Evolutionary conservation across 805 yeast genomes (phyloP).

Genomic region (Groenewaldozyma tartarivorans): DNA sequence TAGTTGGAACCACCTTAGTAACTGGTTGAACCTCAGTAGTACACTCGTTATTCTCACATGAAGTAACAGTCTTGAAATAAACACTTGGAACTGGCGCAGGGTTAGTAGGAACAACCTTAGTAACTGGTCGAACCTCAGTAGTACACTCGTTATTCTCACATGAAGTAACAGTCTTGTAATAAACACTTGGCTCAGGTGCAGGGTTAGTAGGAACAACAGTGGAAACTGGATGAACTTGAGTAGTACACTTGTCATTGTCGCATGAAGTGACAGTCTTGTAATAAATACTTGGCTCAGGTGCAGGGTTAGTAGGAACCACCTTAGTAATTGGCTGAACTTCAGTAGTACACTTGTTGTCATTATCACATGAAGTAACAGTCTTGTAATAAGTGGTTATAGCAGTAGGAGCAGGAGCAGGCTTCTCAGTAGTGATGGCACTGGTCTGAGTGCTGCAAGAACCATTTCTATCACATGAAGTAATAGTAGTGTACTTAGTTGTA

Average conservation of each 20-base stretch:
- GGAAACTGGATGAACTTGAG: too few relatives aligned
- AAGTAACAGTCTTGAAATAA: neutral
- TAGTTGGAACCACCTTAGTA: neutral
- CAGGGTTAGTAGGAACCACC: neutral
- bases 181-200: neutral
- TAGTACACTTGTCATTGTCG: neutral
- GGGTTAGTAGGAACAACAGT: neutral
- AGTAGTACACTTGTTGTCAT: neutral
- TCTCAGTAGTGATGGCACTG: neutral
- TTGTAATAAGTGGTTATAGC: neutral
- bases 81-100: neutral
- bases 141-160: neutral
- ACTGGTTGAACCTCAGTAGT: neutral
- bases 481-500: neutral
- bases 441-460: neutral
- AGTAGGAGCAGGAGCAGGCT: constrained; percentile 3
- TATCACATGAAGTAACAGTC: constrained; percentile 4
- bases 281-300: neutral
- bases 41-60: neutral
- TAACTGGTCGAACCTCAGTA: neutral
- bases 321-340: neutral
- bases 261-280: neutral
- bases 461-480: neutral
- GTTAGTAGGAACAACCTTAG: neutral
- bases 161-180: neutral